Evolutionary conservation across 805 yeast species (phyloP).

Genomic region (Diddensiella santjacobensis): DNA sequence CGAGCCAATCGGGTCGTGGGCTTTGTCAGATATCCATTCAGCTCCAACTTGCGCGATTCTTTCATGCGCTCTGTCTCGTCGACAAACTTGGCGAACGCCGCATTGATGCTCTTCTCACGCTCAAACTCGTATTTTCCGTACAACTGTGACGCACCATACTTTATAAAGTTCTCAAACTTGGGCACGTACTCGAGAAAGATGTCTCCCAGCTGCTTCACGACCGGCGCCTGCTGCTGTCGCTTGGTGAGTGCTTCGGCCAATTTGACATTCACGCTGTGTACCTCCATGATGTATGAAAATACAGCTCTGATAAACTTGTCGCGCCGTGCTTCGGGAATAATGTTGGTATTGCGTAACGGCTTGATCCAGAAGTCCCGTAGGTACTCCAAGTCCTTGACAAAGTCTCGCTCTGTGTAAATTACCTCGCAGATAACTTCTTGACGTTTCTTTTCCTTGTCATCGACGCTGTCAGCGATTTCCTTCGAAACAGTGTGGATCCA

Average conservation of each 20-base stretch:
- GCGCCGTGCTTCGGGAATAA: conserved; percentile 83
- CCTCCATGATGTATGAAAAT: conserved; percentile 83
- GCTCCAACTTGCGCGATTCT: conserved; percentile 83
- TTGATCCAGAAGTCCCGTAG: conserved; percentile 90
- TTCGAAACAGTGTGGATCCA: conserved; percentile 93
- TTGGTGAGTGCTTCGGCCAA: conserved; percentile 86
- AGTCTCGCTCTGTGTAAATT: conserved; percentile 89
- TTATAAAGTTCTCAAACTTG: conserved; percentile 85
- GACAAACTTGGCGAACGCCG: conserved; percentile 87
- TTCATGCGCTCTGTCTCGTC: conserved; percentile 84
- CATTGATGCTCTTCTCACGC: conserved; percentile 84
- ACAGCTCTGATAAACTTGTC: conserved; percentile 90
- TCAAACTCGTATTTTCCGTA: conserved; percentile 95
- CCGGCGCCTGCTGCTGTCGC: conserved; percentile 81
- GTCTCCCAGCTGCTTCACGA: conserved; percentile 84
- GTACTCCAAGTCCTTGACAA: conserved; percentile 90
- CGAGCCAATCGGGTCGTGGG: conserved; percentile 96
- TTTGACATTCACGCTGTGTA: conserved; percentile 74
- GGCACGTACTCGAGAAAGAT: conserved; percentile 79
- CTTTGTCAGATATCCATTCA: conserved; percentile 87
- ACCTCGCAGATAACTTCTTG: conserved; percentile 95
- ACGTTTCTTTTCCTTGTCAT: conserved; percentile 81
- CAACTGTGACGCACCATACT: conserved; percentile 91
- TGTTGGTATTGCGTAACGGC: conserved; percentile 80
- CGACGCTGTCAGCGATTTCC: conserved; percentile 69